Base-by-base conservation (phyloP, 257 asterid species). In the Capsicum pubescens region DNA sequence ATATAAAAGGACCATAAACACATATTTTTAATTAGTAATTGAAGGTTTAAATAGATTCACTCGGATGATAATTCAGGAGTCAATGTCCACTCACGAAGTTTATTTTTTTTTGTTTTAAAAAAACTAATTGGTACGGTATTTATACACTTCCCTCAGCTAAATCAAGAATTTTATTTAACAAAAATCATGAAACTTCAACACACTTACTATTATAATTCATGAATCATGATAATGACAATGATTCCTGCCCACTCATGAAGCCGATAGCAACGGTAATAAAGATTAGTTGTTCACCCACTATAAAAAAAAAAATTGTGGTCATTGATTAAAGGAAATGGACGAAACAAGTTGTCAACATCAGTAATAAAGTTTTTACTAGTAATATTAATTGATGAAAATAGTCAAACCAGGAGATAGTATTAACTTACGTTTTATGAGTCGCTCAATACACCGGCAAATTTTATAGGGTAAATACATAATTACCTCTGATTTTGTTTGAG, bases 281-380 rank as follows among this genome's bases (percentile, higher is more conserved):
- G 72, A 82, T 69, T 61, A 71, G 85, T 87, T 32, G 81, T 74
- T 82, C 87, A 84, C 79, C 85, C 85, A 80, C 86, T 42, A 9
- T 11, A 56, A 56, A 84, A 11, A 12, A 0, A 32, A 26, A 26
- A 26, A 26, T 80, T 82, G 17, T 56, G 80, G 67, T 79, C 39
- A 61, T 85, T 52, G 10, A 83, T 54, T 26, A 13, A 50, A 50
- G 14, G 48, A 54, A 54, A 76, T 76, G 14, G 50, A 76, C 48
- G 59, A 52, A 77, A 54, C 46, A 76, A 52, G 48, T 50, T 74
- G 80, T 76, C 48, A 9, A 58, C 21, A 54, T 77, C 64, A 26
- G 48, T 9, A 26, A 77, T 26, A 14, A 54, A 13, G 1, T 0
- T 13, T 26, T 50, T 19, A 52, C 48, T 52, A 13, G 5, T 56